Conservation (phyloP, 306 rosid species). For the Coriaria nepalensis region DNA sequence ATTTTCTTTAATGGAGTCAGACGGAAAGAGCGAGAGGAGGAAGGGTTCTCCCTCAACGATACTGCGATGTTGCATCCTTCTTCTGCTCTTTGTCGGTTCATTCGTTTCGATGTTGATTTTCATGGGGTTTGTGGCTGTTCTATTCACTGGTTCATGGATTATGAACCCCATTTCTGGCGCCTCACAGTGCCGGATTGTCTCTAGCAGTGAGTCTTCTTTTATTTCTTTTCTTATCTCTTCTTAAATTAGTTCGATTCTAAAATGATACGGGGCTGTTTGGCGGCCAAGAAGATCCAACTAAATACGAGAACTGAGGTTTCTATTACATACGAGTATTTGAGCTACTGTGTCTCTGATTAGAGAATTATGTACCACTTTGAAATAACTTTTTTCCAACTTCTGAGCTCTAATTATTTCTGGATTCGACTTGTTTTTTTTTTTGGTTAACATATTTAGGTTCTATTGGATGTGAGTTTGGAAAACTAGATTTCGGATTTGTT, state of each 20-base stretch:
- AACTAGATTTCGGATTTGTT: no score
- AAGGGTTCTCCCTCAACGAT: constrained; percentile 10
- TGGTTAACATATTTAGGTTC: no score
- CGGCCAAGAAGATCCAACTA: background rate
- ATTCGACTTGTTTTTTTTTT: no score
- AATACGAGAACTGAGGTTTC: background rate
- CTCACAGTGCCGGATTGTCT: constrained; percentile 80
- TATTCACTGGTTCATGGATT: constrained; percentile 37
- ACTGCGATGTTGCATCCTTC: constrained; percentile 34
- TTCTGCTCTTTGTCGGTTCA: constrained; percentile 30
- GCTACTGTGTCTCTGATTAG: no score
- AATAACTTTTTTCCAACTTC: no score
- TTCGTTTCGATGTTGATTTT: constrained; percentile 34
- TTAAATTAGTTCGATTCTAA: background rate
- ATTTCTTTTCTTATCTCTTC: background rate
- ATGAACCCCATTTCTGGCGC: constrained; percentile 48
- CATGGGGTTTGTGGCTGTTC: constrained; percentile 26
- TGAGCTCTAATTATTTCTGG: no score
- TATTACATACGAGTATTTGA: no score
- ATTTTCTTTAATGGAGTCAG: constrained; percentile 42
- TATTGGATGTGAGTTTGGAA: no score
- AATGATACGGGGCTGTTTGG: no score
- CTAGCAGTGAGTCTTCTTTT: constrained; percentile 61
- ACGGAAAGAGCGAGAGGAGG: constrained; percentile 20
- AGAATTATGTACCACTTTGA: no score